A percentile compares a stretch with the other conserved stretches of the same genome.
phyloP scores from a whole-genome alignment of 805 yeast genomes.

The Starmerella tilneyi region DNA sequence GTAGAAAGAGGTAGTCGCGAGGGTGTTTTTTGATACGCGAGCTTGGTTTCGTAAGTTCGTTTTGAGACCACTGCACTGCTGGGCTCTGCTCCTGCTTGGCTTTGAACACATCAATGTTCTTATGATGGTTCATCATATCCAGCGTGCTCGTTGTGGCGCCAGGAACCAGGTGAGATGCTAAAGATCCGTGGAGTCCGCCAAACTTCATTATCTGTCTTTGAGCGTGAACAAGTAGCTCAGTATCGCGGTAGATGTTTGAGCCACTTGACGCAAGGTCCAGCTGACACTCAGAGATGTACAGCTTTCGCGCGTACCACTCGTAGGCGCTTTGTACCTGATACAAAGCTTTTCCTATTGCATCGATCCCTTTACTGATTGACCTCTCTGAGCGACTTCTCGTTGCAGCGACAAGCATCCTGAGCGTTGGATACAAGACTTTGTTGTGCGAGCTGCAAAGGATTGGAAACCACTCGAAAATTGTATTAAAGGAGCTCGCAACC shows the following conservation, averaged over 20 bases:
- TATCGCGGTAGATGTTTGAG: constrained; percentile 7
- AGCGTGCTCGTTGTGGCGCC: not conserved
- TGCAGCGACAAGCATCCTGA: not conserved
- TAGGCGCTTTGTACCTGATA: not conserved
- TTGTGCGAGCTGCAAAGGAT: constrained; percentile 8
- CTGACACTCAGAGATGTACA: constrained; percentile 8
- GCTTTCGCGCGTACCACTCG: constrained; percentile 7
- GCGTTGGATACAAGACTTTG: constrained; percentile 2
- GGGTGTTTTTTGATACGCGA: constrained; percentile 1
- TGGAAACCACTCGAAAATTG: constrained; percentile 13
- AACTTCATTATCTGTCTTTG: not conserved
- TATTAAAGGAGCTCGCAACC: constrained; percentile 1
- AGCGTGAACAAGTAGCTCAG: constrained; percentile 6
- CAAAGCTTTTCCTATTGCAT: not conserved
- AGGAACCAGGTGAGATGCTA: not conserved
- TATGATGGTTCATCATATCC: not conserved
- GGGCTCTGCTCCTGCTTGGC: constrained; percentile 1
- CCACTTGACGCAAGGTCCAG: constrained; percentile 1
- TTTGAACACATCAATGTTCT: not conserved
- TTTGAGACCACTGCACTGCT: constrained; percentile 7
- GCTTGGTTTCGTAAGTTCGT: not conserved
- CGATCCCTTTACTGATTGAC: not conserved
- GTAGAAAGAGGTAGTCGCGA: constrained; percentile 9
- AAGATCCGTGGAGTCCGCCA: constrained; percentile 4
- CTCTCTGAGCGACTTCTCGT: no score